These are phyloP conservation scores for Mycena alexandri DNA, from an alignment of 768 basidiomycete species.

Conservation along the genomic window DNA sequence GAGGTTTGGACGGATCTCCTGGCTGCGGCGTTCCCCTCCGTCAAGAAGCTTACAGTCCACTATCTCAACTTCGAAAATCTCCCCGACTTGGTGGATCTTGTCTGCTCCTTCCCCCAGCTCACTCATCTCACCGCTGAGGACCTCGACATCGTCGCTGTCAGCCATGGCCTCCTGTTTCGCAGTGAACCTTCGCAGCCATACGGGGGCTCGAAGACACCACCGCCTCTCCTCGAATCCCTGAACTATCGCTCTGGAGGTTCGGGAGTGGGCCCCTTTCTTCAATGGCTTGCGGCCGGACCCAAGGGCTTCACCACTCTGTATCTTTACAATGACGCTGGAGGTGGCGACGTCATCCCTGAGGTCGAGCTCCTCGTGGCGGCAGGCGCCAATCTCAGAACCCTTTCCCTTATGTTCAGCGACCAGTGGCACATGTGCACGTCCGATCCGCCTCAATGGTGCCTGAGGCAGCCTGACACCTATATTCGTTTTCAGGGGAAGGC, in stretches of 20 bases:
- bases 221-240: constrained; percentile 9
- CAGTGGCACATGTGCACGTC: constrained; percentile 31
- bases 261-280: constrained; percentile 31
- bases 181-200: constrained; percentile 32
- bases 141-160: constrained; percentile 31
- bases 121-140: constrained; percentile 27
- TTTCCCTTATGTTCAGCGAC: constrained; percentile 25
- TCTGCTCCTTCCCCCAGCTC: constrained; percentile 29
- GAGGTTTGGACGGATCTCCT: constrained; percentile 30
- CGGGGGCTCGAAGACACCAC: constrained; percentile 24
- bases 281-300: constrained; percentile 30
- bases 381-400: constrained; percentile 12
- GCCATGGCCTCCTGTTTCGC: constrained; percentile 27
- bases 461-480: neutral
- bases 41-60: constrained; percentile 17
- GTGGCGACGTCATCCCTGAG: constrained; percentile 27
- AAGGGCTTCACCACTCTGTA: constrained; percentile 21
- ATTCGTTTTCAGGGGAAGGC: constrained; percentile 22
- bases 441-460: neutral
- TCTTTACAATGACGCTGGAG: constrained; percentile 30
- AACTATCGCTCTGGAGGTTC: constrained; percentile 23
- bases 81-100: constrained; percentile 33
- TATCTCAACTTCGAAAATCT: constrained; percentile 26
- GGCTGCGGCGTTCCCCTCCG: constrained; percentile 19
- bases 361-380: constrained; percentile 31